Percentiles rank a stretch among this genome's conserved stretches.
Evolutionary conservation across 164 flowering plant species (phyloP).

Genomic region (Akebia trifoliata): DNA sequence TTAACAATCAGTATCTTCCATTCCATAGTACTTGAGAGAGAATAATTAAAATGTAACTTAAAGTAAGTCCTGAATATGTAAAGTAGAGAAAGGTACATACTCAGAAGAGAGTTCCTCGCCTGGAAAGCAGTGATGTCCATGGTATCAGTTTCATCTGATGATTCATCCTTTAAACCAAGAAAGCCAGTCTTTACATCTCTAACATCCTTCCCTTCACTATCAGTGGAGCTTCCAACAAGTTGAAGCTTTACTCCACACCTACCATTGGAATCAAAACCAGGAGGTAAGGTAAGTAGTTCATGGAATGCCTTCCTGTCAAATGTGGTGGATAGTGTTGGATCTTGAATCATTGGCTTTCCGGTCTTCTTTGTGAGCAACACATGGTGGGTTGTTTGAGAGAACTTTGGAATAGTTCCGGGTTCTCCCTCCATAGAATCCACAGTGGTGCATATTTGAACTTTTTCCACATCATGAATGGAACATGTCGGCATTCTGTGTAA

Average conservation of each 20-base stretch:
- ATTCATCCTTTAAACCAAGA: conserved; percentile 30
- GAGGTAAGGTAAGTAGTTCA: too few species aligned
- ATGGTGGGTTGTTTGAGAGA: conserved; percentile 45
- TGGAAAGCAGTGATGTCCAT: conserved; percentile 35
- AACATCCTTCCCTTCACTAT: conserved; percentile 29
- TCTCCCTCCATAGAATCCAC: conserved; percentile 33
- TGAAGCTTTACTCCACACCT: conserved; percentile 32
- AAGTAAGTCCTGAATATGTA: background rate
- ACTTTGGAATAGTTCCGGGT: conserved; percentile 28
- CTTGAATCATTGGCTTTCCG: conserved; percentile 27
- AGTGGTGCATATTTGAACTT: conserved; percentile 25
- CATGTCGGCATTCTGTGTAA: conserved; percentile 9
- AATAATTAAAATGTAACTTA: too few species aligned
- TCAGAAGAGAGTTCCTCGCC: conserved; percentile 26
- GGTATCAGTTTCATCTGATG: conserved; percentile 60
- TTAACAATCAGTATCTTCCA: too few species aligned
- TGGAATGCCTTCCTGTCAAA: conserved; percentile 25
- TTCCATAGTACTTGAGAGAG: too few species aligned
- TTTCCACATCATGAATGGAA: conserved; percentile 13
- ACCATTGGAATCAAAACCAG: conserved; percentile 16
- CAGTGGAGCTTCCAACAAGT: too few species aligned
- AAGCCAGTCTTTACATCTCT: conserved; percentile 18
- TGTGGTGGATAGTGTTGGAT: conserved; percentile 23
- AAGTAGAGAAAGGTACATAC: conserved; percentile 25
- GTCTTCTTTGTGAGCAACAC: conserved; percentile 34